Percentiles rank a stretch among this genome's conserved stretches.
Conservation (phyloP, 257 asterid genomes). For the Forsythia suspensa region DNA sequence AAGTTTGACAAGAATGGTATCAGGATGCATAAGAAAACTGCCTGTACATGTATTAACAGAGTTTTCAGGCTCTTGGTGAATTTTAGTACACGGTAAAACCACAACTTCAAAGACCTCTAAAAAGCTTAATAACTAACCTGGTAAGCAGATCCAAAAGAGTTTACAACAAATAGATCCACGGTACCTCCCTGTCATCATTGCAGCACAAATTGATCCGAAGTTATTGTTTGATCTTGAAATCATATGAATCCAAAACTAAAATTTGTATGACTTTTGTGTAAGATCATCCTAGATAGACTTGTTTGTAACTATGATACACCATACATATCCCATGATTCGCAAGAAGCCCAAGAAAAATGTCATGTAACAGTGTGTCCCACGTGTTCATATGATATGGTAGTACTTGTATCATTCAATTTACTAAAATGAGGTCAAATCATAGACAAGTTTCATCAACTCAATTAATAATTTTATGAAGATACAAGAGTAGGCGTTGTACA, state of each 20-base stretch:
- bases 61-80: conserved; percentile 31
- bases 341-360: neutral
- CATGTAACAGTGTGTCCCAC: neutral
- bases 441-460: neutral
- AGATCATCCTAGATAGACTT: neutral
- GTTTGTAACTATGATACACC: neutral
- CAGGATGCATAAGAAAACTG: conserved; percentile 84
- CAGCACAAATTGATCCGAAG: conserved; percentile 19
- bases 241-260: conserved; percentile 1
- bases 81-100: conserved; percentile 9
- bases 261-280: neutral
- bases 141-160: conserved; percentile 90
- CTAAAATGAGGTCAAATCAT: neutral
- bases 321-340: neutral
- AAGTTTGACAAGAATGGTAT: conserved; percentile 89
- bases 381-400: neutral
- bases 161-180: conserved; percentile 86
- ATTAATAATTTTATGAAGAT: neutral
- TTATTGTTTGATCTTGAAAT: conserved; percentile 11
- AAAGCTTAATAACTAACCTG: conserved; percentile 53
- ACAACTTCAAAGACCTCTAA: conserved; percentile 14
- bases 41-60: conserved; percentile 46
- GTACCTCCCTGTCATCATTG: conserved; percentile 60
- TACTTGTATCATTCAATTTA: neutral
- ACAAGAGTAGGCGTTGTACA: neutral